These are phyloP conservation scores for Catenaria anguillulae DNA, from an alignment of 371 early-diverging fungal species.

Conservation along the genomic window DNA sequence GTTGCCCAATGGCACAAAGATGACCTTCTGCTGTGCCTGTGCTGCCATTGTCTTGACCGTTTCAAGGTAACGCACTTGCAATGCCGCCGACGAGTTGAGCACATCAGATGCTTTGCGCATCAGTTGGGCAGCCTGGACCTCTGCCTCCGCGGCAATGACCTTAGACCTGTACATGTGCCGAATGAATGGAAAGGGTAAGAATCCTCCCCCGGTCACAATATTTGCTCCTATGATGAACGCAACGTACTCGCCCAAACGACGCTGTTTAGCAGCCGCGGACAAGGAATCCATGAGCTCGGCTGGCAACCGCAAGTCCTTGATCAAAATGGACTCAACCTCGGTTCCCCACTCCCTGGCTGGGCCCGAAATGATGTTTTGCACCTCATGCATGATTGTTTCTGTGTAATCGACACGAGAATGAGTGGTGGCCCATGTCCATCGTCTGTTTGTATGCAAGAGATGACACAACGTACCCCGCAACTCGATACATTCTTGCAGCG, in stretches of 20 bases:
- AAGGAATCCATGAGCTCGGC: slow-evolving; percentile 62
- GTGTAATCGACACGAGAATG: too few species aligned
- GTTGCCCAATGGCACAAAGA: neutral
- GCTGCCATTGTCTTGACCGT: slow-evolving; percentile 53
- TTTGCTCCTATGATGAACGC: too few species aligned
- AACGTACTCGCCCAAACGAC: slow-evolving; percentile 76
- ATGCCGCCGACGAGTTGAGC: slow-evolving; percentile 49
- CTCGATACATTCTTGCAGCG: slow-evolving; percentile 62
- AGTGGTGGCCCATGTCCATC: neutral
- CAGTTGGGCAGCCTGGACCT: slow-evolving; percentile 72
- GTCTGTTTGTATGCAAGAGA: slow-evolving; percentile 12
- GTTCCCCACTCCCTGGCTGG: neutral
- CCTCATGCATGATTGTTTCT: neutral
- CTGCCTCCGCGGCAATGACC: slow-evolving; percentile 77
- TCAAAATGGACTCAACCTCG: slow-evolving; percentile 37
- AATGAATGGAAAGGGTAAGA: too few species aligned
- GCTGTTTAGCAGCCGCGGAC: slow-evolving; percentile 75
- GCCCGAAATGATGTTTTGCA: neutral
- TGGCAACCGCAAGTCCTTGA: slow-evolving; percentile 70
- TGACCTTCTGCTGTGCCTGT: neutral
- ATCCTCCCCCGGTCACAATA: too few species aligned
- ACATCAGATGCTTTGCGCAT: slow-evolving; percentile 82
- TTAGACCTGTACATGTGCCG: too few species aligned
- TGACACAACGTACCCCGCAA: slow-evolving; percentile 59
- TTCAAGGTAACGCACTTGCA: slow-evolving; percentile 77